phyloP scores from a whole-genome alignment of 768 basidiomycete species.

The Hirschioporus abietinus region DNA sequence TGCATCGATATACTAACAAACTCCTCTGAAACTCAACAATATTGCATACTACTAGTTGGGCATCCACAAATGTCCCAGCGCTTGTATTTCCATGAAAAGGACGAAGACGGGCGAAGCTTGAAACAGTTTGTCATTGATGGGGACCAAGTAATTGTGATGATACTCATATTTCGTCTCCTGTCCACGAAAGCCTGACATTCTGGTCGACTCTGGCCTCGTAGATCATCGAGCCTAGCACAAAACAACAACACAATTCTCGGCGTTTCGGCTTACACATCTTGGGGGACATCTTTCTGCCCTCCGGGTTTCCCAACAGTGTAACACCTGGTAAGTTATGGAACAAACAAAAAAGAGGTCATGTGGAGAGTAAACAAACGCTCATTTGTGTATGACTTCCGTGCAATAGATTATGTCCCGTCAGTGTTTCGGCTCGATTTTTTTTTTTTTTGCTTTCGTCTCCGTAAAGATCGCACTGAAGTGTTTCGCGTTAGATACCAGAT shows the following conservation, averaged over 20 bases:
- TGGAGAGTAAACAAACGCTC: neutral
- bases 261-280: slow-evolving; percentile 18
- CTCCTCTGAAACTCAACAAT: neutral
- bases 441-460: slow-evolving; percentile 5
- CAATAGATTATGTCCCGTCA: slow-evolving; percentile 50
- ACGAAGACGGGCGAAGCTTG: neutral
- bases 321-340: slow-evolving; percentile 40
- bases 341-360: neutral
- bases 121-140: neutral
- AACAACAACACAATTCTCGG: neutral
- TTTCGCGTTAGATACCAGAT: slow-evolving; percentile 49
- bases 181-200: too few species aligned
- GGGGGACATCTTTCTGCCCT: slow-evolving; percentile 51
- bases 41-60: neutral
- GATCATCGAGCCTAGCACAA: too few species aligned
- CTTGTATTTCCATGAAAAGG: neutral
- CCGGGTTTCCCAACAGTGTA: slow-evolving; percentile 56
- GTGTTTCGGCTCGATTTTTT: slow-evolving; percentile 12
- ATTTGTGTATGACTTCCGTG: slow-evolving; percentile 1
- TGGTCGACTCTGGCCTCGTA: too few species aligned
- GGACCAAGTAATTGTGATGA: neutral
- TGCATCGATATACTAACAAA: too few species aligned
- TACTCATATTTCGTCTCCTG: neutral
- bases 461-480: neutral
- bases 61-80: neutral